These are phyloP conservation scores for Luffa acutangula DNA, from an alignment of 306 rosid species.

Conservation along the genomic window DNA sequence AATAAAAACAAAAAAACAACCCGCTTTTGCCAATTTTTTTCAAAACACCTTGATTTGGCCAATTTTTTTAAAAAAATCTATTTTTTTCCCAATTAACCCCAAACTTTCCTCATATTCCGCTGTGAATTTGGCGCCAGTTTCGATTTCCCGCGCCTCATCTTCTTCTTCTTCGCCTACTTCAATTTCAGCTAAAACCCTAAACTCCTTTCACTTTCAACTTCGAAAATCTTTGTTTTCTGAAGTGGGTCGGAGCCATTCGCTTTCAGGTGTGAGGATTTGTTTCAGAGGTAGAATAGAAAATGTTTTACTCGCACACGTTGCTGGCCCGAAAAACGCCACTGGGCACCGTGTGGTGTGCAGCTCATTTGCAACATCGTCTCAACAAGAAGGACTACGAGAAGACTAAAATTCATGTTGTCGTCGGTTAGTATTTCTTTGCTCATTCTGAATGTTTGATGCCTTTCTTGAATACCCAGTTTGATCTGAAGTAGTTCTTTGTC, in stretches of 20 bases:
- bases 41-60: too few relatives aligned
- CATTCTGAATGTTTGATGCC: not conserved
- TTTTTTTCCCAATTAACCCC: too few relatives aligned
- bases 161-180: not conserved
- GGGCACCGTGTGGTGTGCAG: conserved; percentile 87
- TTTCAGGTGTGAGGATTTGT: not conserved
- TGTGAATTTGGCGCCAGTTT: conserved; percentile 20
- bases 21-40: too few relatives aligned
- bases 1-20: too few relatives aligned
- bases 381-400: conserved; percentile 65
- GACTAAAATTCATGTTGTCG: conserved; percentile 58
- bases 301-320: conserved; percentile 83
- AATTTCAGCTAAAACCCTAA: not conserved
- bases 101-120: not conserved
- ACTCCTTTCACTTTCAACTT: not conserved
- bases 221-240: too few relatives aligned
- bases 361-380: conserved; percentile 81
- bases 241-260: not conserved
- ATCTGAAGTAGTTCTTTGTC: not conserved
- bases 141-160: conserved; percentile 23
- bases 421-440: conserved; percentile 29
- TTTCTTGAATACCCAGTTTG: not conserved
- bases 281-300: not conserved
- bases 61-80: too few relatives aligned
- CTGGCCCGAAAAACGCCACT: conserved; percentile 82